Evolutionary conservation across 2,329 filamentous ascomycete species (phyloP), one percentile per base, ranked within the genome.

Genomic region (Ascochyta koolunga): DNA sequence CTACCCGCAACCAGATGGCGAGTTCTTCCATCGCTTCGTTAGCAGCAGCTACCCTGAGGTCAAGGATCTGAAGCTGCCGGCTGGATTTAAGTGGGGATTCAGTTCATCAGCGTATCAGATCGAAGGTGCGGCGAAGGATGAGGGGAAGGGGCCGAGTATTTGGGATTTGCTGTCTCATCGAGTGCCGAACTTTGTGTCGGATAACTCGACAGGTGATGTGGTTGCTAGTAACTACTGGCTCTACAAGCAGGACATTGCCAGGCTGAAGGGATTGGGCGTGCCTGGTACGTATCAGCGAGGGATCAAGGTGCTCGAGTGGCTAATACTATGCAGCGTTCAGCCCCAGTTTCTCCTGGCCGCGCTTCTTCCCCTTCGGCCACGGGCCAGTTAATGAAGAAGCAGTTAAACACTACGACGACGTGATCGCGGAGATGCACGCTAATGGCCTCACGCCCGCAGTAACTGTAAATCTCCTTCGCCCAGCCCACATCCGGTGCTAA

Each of bases 131-230:
- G 76, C 73, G 3, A 72, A 73, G 48, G 74, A 74, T 27, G 76
- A 78, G 52, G 77, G 76, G 3, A 77, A 76, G 52, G 76, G 76
- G 0, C 76, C 76, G 3, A 74, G 70, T 27, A 76, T 78, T n/a
- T 78, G 76, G 76, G 76, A 78, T 60, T 54, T 79, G 33, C 59
- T 80, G n/a, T 61, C 72, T 11, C 78, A 78, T 44, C 62, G 74
- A 18, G 72, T 72, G n/a, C 68, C 74, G 27, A 75, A 76, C 21
- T 69, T 67, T 38, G 77, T 80, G 5, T 62, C 66, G 13, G 76
- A 78, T 31, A 74, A 77, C 47, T 70, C 70, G 7, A 78, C 74
- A 5, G 76, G 74, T 13, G 76, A 78, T 58, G 70, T 78, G 9
- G 68, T 76, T 37, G 73, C 68, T 18, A 71, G 75, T 16, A 73